A percentile compares a stretch with the other conserved stretches of the same genome.
Conservation (phyloP, 2,329 filamentous ascomycete species). For the Anthostomella pinea region DNA sequence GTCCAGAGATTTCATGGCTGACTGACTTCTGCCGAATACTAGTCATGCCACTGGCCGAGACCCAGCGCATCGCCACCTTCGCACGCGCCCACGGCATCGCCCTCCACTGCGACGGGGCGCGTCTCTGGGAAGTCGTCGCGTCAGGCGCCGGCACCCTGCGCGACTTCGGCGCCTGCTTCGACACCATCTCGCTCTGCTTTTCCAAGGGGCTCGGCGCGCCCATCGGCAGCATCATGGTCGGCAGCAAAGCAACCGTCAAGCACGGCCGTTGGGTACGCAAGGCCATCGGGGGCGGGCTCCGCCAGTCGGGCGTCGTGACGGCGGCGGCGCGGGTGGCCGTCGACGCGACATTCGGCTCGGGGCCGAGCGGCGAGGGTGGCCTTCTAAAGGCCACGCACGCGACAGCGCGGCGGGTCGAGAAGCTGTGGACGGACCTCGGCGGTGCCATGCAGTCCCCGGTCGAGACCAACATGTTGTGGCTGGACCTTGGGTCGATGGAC, state of each 20-base stretch:
- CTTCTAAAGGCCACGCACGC: conserved; percentile 54
- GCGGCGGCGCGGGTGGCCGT: conserved; percentile 74
- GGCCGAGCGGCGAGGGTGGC: conserved; percentile 34
- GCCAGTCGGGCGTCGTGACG: conserved; percentile 74
- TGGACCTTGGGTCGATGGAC: conserved; percentile 43
- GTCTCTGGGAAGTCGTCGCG: conserved; percentile 50
- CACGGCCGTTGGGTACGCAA: conserved; percentile 76
- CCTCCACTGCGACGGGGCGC: conserved; percentile 51
- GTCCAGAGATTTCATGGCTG: too few relatives aligned
- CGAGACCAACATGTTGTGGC: conserved; percentile 76
- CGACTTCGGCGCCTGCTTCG: conserved; percentile 44
- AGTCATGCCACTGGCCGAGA: conserved; percentile 35
- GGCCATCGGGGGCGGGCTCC: conserved; percentile 73
- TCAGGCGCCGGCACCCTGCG: conserved; percentile 40
- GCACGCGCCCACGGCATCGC: conserved; percentile 36
- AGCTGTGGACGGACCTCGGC: conserved; percentile 58
- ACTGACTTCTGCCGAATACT: too few relatives aligned
- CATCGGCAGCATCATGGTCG: conserved; percentile 47
- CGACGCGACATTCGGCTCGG: conserved; percentile 71
- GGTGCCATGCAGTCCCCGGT: conserved; percentile 58
- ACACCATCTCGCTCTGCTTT: conserved; percentile 48
- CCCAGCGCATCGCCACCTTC: conserved; percentile 32
- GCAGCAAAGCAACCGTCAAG: conserved; percentile 53
- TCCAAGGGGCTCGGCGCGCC: conserved; percentile 53
- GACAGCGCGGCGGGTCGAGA: conserved; percentile 60